A percentile compares a stretch with the other conserved stretches of the same genome.
Conservation (phyloP, 169 alveolate genomes). For the Plasmodium billcollinsi region DNA sequence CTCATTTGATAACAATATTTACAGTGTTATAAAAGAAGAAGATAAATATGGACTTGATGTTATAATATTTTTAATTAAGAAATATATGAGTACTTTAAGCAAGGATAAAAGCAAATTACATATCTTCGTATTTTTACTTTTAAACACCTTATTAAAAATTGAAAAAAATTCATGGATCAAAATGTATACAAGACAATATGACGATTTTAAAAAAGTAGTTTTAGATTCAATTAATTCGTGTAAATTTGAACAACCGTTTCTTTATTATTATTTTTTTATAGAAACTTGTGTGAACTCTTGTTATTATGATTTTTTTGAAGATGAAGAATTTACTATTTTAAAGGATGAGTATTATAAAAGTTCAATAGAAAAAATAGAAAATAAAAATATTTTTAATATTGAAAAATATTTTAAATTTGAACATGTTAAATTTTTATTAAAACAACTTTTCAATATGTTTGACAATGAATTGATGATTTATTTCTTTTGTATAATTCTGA, state of each 20-base stretch:
- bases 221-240: conserved; percentile 22
- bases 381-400: neutral
- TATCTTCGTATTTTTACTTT: conserved; percentile 37
- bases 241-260: conserved; percentile 44
- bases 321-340: conserved; percentile 22
- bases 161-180: conserved; percentile 60
- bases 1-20: neutral
- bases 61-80: conserved; percentile 37
- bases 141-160: conserved; percentile 41
- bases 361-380: neutral
- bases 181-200: conserved; percentile 19
- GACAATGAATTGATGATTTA: conserved; percentile 49
- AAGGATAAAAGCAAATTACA: conserved; percentile 34
- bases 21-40: conserved; percentile 30
- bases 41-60: conserved; percentile 60
- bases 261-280: conserved; percentile 45
- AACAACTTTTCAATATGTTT: conserved; percentile 26
- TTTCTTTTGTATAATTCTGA: conserved; percentile 39
- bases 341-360: conserved; percentile 10
- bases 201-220: conserved; percentile 31
- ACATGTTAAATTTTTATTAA: conserved; percentile 13
- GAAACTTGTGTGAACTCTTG: conserved; percentile 16
- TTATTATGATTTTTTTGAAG: conserved; percentile 18
- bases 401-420: conserved; percentile 5
- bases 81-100: conserved; percentile 29